Conservation (phyloP, 1,139 yeast genomes). For the Saccharomycopsis crataegensis region DNA sequence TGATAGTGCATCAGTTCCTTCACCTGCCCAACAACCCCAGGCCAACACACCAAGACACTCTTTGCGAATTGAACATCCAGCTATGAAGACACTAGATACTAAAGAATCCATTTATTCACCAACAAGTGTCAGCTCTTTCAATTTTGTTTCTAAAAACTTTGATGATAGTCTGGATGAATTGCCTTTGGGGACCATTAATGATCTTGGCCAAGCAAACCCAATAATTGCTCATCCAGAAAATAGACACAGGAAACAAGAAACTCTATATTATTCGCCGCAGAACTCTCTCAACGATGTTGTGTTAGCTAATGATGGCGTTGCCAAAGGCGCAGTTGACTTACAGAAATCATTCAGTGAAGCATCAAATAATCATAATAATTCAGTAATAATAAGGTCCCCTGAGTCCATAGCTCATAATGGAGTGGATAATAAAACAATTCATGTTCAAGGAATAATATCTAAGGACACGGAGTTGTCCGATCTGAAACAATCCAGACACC, state of each 20-base stretch:
- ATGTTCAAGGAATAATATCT: too few species aligned
- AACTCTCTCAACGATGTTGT: slow-evolving; percentile 6
- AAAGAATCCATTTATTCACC: slow-evolving; percentile 8
- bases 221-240: neutral
- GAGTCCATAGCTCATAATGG: too few species aligned
- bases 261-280: slow-evolving; percentile 15
- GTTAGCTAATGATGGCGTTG: neutral
- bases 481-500: too few species aligned
- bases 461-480: too few species aligned
- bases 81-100: neutral
- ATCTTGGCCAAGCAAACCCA: neutral
- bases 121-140: slow-evolving; percentile 7
- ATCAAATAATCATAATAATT: too few species aligned
- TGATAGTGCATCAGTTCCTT: slow-evolving; percentile 4
- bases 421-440: too few species aligned
- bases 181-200: neutral
- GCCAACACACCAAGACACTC: neutral
- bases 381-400: too few species aligned
- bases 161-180: slow-evolving; percentile 3
- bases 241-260: slow-evolving; percentile 12
- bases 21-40: neutral
- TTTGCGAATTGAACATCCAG: neutral
- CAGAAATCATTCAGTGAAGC: too few species aligned
- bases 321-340: neutral
- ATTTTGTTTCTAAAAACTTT: slow-evolving; percentile 13